These are phyloP conservation scores for Kwoniella botswanensis DNA, from an alignment of 768 basidiomycete genomes.

Conservation along the genomic window DNA sequence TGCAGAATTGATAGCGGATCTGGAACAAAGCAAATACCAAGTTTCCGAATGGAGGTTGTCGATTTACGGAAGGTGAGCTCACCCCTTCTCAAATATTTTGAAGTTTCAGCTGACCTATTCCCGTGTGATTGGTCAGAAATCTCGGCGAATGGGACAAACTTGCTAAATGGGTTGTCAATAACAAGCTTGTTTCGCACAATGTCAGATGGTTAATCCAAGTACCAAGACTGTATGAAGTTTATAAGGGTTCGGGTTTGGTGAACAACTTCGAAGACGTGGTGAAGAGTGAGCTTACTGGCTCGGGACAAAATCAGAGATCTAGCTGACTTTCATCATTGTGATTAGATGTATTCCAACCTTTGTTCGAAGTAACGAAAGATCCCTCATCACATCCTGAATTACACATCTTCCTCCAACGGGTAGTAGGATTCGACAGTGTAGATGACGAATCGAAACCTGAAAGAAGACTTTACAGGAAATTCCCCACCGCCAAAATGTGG, in stretches of 20 bases:
- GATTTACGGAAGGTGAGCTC: slow-evolving; percentile 76
- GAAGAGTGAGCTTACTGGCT: slow-evolving; percentile 63
- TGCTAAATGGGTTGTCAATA: slow-evolving; percentile 92
- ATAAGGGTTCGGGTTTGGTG: slow-evolving; percentile 83
- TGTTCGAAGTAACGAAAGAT: slow-evolving; percentile 95
- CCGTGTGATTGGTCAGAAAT: slow-evolving; percentile 28
- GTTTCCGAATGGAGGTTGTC: slow-evolving; percentile 98
- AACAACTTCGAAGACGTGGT: slow-evolving; percentile 90
- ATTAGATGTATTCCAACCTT: slow-evolving; percentile 84
- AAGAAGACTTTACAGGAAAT: slow-evolving; percentile 87
- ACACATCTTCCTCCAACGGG: slow-evolving; percentile 91
- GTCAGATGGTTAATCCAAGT: slow-evolving; percentile 97
- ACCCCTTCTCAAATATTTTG: neutral
- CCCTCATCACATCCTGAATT: slow-evolving; percentile 88
- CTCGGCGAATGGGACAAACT: slow-evolving; percentile 94
- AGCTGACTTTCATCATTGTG: neutral
- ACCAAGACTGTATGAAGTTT: slow-evolving; percentile 91
- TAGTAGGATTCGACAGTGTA: slow-evolving; percentile 96
- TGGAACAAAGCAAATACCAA: slow-evolving; percentile 99
- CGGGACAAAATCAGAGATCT: neutral
- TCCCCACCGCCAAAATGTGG: slow-evolving; percentile 90
- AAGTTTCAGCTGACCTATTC: neutral
- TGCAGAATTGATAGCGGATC: slow-evolving; percentile 92
- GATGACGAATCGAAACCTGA: slow-evolving; percentile 97
- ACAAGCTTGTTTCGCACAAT: slow-evolving; percentile 94